Evolutionary conservation across 345 rosid species (phyloP).

Genomic region (Eucalyptus sideroxylon): DNA sequence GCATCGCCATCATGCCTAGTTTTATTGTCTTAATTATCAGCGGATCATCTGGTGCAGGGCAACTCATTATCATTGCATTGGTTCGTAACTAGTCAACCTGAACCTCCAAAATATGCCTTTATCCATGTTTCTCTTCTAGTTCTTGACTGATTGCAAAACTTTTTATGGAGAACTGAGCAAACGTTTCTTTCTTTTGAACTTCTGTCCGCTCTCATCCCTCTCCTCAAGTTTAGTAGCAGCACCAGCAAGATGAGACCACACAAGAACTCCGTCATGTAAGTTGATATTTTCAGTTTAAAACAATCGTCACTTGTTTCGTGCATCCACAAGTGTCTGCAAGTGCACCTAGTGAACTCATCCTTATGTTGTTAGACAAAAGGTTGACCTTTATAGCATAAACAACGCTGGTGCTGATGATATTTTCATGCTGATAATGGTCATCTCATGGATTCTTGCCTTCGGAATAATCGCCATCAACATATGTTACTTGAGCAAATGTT

Average conservation of each 20-base stretch:
- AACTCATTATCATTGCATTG: constrained; percentile 48
- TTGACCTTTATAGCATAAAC: no score
- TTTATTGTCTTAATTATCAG: constrained; percentile 40
- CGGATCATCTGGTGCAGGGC: constrained; percentile 39
- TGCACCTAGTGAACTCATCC: no score
- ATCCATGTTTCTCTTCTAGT: not conserved
- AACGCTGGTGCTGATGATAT: no score
- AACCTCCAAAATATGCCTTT: not conserved
- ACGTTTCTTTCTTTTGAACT: constrained; percentile 67
- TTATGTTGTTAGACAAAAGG: no score
- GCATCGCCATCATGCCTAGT: constrained; percentile 46
- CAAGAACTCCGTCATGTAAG: constrained; percentile 46
- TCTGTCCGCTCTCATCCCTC: constrained; percentile 60
- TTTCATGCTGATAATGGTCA: no score
- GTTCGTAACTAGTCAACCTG: not conserved
- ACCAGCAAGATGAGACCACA: constrained; percentile 62
- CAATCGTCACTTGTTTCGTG: not conserved
- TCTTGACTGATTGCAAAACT: not conserved
- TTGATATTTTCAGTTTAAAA: not conserved
- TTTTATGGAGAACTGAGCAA: constrained; percentile 1
- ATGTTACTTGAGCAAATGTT: no score
- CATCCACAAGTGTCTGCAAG: not conserved
- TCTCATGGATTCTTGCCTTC: no score
- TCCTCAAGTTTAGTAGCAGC: constrained; percentile 62
- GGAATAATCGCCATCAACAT: no score